phyloP scores from a whole-genome alignment of 768 basidiomycete genomes.

The Leccinum disarticulatum region DNA sequence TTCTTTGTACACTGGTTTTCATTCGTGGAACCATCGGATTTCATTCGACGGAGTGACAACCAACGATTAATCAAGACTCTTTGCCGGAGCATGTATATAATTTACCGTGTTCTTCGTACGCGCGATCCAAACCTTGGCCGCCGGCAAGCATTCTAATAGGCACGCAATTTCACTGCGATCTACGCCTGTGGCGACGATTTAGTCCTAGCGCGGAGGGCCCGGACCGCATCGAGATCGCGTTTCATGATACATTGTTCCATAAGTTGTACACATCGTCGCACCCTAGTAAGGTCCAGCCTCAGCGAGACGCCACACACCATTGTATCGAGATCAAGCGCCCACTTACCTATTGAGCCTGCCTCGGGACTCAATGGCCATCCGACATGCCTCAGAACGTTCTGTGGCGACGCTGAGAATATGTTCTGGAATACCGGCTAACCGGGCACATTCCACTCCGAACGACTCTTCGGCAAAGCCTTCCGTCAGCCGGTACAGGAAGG shows the following conservation, averaged over 20 bases:
- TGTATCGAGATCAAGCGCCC: background rate
- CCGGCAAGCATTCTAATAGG: background rate
- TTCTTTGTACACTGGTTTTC: background rate
- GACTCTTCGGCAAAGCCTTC: conserved; percentile 77
- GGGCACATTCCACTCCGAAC: conserved; percentile 91
- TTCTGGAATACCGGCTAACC: conserved; percentile 82
- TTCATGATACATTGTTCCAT: conserved; percentile 26
- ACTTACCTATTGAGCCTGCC: conserved; percentile 51
- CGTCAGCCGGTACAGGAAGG: conserved; percentile 80
- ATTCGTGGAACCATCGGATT: background rate
- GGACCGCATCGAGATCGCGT: conserved; percentile 19
- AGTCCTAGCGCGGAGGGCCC: conserved; percentile 21
- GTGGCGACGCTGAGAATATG: conserved; percentile 62
- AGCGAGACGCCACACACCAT: background rate
- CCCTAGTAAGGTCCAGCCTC: conserved; percentile 14
- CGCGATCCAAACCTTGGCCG: background rate
- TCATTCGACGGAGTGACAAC: conserved; percentile 11
- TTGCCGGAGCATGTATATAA: background rate
- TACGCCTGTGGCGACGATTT: conserved; percentile 8
- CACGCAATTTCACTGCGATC: background rate
- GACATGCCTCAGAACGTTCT: conserved; percentile 54
- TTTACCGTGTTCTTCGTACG: background rate
- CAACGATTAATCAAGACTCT: background rate
- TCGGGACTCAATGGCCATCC: conserved; percentile 49
- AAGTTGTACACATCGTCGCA: conserved; percentile 29